Evolutionary conservation across 116 monocot genomes (phyloP).

Genomic region (Iris pallida): DNA sequence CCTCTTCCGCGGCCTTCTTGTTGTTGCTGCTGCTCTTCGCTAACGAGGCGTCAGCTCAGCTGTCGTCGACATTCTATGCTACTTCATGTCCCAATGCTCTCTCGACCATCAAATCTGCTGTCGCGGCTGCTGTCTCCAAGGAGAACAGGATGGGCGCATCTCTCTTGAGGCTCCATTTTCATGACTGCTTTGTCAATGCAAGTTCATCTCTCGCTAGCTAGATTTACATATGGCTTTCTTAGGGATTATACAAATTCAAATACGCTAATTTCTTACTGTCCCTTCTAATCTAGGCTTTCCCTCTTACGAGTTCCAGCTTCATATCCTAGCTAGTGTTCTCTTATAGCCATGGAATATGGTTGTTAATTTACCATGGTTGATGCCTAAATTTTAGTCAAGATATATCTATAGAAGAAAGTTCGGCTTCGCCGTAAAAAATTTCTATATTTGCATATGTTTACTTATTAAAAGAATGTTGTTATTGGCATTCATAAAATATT

Average conservation of each 20-base stretch:
- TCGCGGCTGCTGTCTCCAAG: slow-evolving; percentile 19
- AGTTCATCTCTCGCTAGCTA: background rate
- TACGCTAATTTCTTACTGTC: too few species aligned
- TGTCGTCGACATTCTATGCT: slow-evolving; percentile 37
- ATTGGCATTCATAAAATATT: too few species aligned
- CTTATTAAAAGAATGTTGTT: too few species aligned
- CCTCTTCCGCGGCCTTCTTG: background rate
- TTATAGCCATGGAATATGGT: too few species aligned
- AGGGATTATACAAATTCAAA: background rate
- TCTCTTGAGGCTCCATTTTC: slow-evolving; percentile 67
- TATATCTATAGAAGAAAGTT: too few species aligned
- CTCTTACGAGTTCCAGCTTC: too few species aligned
- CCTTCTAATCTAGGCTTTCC: too few species aligned
- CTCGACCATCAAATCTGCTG: slow-evolving; percentile 25
- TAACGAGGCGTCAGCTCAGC: slow-evolving; percentile 21
- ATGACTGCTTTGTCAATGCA: slow-evolving; percentile 79
- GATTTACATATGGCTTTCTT: background rate
- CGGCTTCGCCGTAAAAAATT: too few species aligned
- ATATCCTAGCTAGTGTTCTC: too few species aligned
- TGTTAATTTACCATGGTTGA: too few species aligned
- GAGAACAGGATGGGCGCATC: slow-evolving; percentile 78
- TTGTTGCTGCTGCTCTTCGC: background rate
- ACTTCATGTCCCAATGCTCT: slow-evolving; percentile 33
- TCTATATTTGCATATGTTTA: too few species aligned
- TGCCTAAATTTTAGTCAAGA: too few species aligned